Percentiles rank a stretch among this genome's conserved stretches.
Evolutionary conservation across 2,329 filamentous ascomycete genomes (phyloP).

Genomic region (Samsoniella hepiali): DNA sequence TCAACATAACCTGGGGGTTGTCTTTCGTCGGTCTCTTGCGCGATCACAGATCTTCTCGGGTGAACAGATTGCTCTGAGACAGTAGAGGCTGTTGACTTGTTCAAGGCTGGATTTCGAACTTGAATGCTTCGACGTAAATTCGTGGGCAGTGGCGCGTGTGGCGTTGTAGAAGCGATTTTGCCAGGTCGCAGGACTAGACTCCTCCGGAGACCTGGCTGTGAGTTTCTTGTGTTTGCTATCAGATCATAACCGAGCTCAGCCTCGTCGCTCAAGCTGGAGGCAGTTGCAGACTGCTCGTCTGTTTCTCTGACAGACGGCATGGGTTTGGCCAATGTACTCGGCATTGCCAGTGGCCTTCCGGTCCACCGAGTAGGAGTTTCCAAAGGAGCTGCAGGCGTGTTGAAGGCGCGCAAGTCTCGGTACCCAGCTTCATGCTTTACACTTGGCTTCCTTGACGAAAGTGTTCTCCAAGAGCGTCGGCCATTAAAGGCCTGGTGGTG

Average conservation of each 20-base stretch:
- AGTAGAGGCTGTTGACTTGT: neutral
- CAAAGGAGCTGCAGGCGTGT: constrained; percentile 26
- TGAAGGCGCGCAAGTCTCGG: constrained; percentile 4
- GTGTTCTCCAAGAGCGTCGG: constrained; percentile 27
- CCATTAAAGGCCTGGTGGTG: constrained; percentile 16
- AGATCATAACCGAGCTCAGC: neutral
- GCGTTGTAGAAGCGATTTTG: constrained; percentile 24
- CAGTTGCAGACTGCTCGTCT: constrained; percentile 26
- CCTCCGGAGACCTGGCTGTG: neutral
- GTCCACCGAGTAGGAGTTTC: constrained; percentile 49
- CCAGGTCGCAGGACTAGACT: constrained; percentile 1
- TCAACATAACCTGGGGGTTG: neutral
- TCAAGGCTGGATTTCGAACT: neutral
- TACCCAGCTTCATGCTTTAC: neutral
- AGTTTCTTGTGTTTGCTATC: neutral
- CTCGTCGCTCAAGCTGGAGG: constrained; percentile 25
- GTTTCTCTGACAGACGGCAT: constrained; percentile 33
- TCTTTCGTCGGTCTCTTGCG: neutral
- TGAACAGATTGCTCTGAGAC: neutral
- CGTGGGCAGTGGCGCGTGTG: constrained; percentile 23
- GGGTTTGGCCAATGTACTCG: constrained; percentile 29
- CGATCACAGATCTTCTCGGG: neutral
- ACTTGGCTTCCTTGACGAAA: neutral
- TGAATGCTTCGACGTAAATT: constrained; percentile 14
- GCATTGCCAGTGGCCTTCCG: constrained; percentile 38